phyloP scores from a whole-genome alignment of 495 filamentous ascomycete genomes.

The Stereocaulon alpinum region DNA sequence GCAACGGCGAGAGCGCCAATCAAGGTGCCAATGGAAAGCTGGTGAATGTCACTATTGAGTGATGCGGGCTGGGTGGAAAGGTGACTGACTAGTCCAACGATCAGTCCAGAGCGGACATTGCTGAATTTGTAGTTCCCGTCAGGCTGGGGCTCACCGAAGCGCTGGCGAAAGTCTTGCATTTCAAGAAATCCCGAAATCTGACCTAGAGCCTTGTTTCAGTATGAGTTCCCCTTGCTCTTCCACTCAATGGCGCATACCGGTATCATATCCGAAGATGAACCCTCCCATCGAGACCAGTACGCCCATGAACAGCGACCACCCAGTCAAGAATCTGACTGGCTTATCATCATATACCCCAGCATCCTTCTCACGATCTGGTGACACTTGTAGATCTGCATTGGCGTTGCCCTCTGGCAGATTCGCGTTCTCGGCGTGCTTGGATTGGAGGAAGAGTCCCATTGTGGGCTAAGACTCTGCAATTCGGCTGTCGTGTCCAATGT shows the following conservation, averaged over 20 bases:
- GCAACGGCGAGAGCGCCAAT: conserved; percentile 58
- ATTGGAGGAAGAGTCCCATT: conserved; percentile 7
- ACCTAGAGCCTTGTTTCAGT: conserved; percentile 27
- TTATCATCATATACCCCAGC: conserved; percentile 32
- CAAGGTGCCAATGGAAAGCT: conserved; percentile 18
- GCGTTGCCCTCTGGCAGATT: background rate
- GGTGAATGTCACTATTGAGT: background rate
- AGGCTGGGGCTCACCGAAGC: conserved; percentile 36
- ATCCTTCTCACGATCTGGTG: conserved; percentile 2
- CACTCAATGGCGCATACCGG: conserved; percentile 32
- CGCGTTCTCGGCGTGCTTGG: conserved; percentile 1
- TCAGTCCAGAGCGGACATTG: conserved; percentile 46
- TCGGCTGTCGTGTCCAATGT: background rate
- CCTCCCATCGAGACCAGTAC: conserved; percentile 57
- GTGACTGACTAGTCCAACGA: conserved; percentile 42
- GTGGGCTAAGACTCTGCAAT: background rate
- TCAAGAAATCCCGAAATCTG: conserved; percentile 51
- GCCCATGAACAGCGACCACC: conserved; percentile 41
- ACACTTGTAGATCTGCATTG: background rate
- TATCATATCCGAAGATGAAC: conserved; percentile 70
- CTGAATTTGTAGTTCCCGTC: conserved; percentile 34
- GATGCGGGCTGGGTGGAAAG: background rate
- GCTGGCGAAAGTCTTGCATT: conserved; percentile 43
- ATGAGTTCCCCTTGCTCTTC: background rate
- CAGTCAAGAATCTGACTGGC: conserved; percentile 39